Base-by-base conservation (phyloP, 2,329 filamentous ascomycete species). In the Penicillium concentricum region DNA sequence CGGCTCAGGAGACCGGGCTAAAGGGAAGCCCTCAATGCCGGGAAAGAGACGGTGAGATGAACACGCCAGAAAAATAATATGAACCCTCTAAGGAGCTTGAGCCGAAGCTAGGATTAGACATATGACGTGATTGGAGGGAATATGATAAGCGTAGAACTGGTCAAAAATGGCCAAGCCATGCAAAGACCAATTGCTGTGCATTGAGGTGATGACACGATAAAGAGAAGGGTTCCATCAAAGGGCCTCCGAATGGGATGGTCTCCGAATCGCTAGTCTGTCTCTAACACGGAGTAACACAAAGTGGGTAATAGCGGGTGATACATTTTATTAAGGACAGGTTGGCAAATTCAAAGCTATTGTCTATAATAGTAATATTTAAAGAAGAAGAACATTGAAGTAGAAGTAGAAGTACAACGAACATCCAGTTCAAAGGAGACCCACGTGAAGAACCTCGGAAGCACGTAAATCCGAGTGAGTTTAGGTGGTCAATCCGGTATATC, bases 401-500 rank as follows among this genome's bases (percentile, higher is more conserved):
- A 46, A 28, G 28, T 28, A 10, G 5, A 35, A 35, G 12, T 28
- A 26, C 7, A 38, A n/a, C 22, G 5, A 12, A 3, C 7, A 10
- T 5, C 15, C 20, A 54, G 47, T 37, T 37, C 50, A 55, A 55
- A 12, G 13, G 16, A 5, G 54, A 5, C 49, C 49, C 63, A 61
- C 61, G 58, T 61, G 63, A 60, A 65, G 56, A 54, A 37, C 51
- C 50, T 59, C 68, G 69, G 69, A 67, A 53, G 45, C 57, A 71
- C 60, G 57, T 68, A 68, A 64, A 60, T 70, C 69, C 69, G 63
- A 57, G 57, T 59, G 51, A 57, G 67, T 56, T 67, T 65, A 72
- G 70, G 71, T 74, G 71, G 68, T 72, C 71, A 70, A 58, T 72
- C 67, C 63, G 54, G 61, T 59, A 67, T 61, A 66, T 58, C 63